These are phyloP conservation scores for Prunus kanzakura DNA, from an alignment of 306 rosid genomes.

Conservation along the genomic window DNA sequence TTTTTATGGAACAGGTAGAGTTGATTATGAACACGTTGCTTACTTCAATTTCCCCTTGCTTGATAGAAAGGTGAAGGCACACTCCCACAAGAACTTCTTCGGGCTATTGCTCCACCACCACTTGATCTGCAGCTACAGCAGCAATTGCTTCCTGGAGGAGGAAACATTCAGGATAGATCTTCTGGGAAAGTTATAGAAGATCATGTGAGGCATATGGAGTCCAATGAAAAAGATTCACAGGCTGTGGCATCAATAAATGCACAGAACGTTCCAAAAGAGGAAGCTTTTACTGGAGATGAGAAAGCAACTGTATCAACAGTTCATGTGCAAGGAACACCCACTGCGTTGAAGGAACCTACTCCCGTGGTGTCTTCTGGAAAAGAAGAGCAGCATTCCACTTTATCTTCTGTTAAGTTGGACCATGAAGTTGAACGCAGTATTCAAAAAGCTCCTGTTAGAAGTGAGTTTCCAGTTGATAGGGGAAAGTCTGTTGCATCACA, in stretches of 20 bases:
- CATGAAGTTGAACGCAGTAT: constrained; percentile 55
- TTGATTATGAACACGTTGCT: constrained; percentile 19
- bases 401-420: constrained; percentile 54
- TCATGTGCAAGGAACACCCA: constrained; percentile 46
- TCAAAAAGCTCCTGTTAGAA: constrained; percentile 49
- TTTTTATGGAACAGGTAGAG: background rate
- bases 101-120: constrained; percentile 83
- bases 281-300: constrained; percentile 60
- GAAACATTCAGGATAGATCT: constrained; percentile 59
- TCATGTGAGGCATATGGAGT: constrained; percentile 43
- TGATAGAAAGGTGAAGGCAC: constrained; percentile 88
- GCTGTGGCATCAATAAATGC: constrained; percentile 45
- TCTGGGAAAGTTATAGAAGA: constrained; percentile 57
- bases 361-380: constrained; percentile 50
- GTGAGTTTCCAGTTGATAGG: constrained; percentile 58
- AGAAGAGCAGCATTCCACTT: constrained; percentile 60
- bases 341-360: constrained; percentile 53
- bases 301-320: constrained; percentile 39
- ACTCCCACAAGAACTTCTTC: constrained; percentile 92
- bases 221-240: constrained; percentile 52
- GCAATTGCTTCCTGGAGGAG: constrained; percentile 55
- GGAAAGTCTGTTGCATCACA: constrained; percentile 76
- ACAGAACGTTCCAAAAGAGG: constrained; percentile 51
- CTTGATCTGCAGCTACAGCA: constrained; percentile 72
- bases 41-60: constrained; percentile 32